phyloP scores from a whole-genome alignment of 768 basidiomycete species.

The Suillus sp. region DNA sequence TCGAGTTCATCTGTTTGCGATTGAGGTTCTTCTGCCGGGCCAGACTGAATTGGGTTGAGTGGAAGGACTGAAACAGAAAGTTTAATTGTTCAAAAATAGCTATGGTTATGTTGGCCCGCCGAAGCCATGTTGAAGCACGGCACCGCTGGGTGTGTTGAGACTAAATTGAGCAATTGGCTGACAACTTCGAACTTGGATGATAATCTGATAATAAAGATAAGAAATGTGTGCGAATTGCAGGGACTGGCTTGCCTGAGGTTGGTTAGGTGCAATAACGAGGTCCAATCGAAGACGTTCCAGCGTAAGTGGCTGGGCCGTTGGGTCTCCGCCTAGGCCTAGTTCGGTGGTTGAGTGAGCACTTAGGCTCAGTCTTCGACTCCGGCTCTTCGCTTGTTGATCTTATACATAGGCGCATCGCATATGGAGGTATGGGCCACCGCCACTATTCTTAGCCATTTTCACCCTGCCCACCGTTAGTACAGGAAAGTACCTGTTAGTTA shows the following conservation, averaged over 20 bases:
- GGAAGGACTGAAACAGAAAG: conserved; percentile 74
- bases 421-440: neutral
- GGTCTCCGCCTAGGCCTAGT: neutral
- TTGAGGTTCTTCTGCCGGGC: conserved; percentile 52
- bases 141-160: neutral
- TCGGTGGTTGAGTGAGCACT: too few relatives aligned
- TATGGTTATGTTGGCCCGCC: neutral
- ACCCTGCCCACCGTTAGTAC: too few relatives aligned
- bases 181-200: neutral
- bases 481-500: neutral
- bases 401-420: too few relatives aligned
- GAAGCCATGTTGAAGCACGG: too few relatives aligned
- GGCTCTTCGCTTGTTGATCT: neutral
- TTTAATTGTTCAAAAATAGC: conserved; percentile 48
- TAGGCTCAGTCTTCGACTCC: neutral
- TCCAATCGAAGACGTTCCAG: conserved; percentile 39
- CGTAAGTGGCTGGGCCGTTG: neutral
- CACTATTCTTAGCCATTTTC: neutral
- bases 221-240: neutral
- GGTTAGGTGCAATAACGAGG: conserved; percentile 60
- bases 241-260: conserved; percentile 42
- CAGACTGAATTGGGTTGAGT: conserved; percentile 56
- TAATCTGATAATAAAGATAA: neutral
- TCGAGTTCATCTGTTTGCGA: conserved; percentile 51
- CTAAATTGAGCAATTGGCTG: neutral